Conservation (phyloP, 495 filamentous ascomycete genomes). For the Hypoxylon rickii region DNA sequence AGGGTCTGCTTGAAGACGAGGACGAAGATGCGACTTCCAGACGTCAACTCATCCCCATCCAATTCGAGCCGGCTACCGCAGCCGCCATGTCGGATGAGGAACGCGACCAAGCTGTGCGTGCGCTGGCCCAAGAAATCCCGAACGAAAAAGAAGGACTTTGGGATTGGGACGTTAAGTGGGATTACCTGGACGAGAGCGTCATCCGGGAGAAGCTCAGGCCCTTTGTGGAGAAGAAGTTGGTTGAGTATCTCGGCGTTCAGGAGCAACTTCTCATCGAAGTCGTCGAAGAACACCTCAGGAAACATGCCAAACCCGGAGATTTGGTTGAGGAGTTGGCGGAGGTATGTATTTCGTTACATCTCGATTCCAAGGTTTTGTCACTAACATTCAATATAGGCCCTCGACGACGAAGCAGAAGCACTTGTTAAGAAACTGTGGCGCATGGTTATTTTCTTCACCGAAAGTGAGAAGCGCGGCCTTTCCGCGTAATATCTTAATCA, state of each 20-base stretch:
- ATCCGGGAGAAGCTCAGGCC: slow-evolving; percentile 87
- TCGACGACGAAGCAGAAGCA: slow-evolving; percentile 94
- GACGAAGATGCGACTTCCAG: slow-evolving; percentile 75
- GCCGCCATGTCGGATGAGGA: slow-evolving; percentile 82
- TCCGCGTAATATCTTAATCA: slow-evolving; percentile 60
- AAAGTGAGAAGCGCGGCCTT: slow-evolving; percentile 89
- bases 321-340: slow-evolving; percentile 83
- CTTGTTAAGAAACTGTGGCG: slow-evolving; percentile 97
- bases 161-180: slow-evolving; percentile 92
- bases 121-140: slow-evolving; percentile 88
- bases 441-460: slow-evolving; percentile 98
- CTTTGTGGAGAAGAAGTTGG: slow-evolving; percentile 97
- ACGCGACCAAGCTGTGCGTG: slow-evolving; percentile 72
- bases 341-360: slow-evolving; percentile 56
- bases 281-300: slow-evolving; percentile 84
- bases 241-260: slow-evolving; percentile 94
- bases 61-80: slow-evolving; percentile 76
- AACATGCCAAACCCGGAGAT: slow-evolving; percentile 74
- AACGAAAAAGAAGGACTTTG: slow-evolving; percentile 85
- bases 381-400: slow-evolving; percentile 58
- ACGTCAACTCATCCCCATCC: slow-evolving; percentile 87
- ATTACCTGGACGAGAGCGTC: slow-evolving; percentile 83
- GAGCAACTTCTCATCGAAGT: slow-evolving; percentile 95
- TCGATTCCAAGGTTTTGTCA: slow-evolving; percentile 4
- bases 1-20: slow-evolving; percentile 91